Evolutionary conservation across 345 rosid genomes (phyloP).

Genomic region (Hibiscus tridactylites): DNA sequence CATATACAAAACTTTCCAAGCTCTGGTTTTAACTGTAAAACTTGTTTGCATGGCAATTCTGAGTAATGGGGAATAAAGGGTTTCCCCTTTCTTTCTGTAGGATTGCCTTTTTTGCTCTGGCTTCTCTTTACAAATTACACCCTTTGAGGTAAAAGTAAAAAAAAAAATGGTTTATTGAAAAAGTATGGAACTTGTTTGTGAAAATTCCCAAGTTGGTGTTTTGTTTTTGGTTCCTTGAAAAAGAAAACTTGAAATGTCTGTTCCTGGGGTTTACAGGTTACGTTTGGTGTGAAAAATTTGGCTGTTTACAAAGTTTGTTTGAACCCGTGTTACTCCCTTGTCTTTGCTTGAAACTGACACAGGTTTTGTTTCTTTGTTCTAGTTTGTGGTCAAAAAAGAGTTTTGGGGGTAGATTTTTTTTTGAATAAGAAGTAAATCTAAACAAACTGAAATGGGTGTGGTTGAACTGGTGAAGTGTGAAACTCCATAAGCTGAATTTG

Average conservation of each 20-base stretch:
- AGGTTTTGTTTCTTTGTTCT: background rate
- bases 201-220: background rate
- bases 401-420: no score
- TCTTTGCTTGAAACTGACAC: slow-evolving; percentile 17
- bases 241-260: slow-evolving; percentile 12
- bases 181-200: background rate
- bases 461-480: slow-evolving; percentile 6
- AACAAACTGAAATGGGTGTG: background rate
- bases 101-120: background rate
- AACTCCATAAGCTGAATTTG: slow-evolving; percentile 9
- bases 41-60: background rate
- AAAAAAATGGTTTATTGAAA: background rate
- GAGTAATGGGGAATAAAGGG: slow-evolving; percentile 28
- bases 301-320: slow-evolving; percentile 8
- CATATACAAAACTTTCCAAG: background rate
- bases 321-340: slow-evolving; percentile 27
- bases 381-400: no score
- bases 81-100: slow-evolving; percentile 3
- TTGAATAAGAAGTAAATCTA: no score
- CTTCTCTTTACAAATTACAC: background rate
- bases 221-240: background rate
- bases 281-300: slow-evolving; percentile 4
- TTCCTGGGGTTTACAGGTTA: slow-evolving; percentile 20
- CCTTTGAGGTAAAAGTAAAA: background rate
- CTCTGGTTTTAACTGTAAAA: background rate